Base-by-base conservation (phyloP, 495 filamentous ascomycete species). In the Penicillium coffeae region DNA sequence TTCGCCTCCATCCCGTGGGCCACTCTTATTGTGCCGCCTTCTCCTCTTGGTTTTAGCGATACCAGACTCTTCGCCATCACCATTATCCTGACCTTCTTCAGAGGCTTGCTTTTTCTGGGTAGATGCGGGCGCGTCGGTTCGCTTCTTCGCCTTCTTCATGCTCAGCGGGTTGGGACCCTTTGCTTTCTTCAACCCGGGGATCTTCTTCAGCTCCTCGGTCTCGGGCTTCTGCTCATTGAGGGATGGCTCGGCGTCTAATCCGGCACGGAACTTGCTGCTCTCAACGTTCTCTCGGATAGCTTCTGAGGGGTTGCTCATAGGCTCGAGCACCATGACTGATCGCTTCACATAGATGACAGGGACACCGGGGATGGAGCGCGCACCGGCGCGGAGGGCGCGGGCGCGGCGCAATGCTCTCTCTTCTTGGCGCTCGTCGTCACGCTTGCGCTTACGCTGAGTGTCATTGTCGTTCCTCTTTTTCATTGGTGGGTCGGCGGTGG, bases 81-180 rank as follows among this genome's bases (percentile, higher is more conserved):
- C 54, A 33, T 66, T 55, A 32, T 38, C 48, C 0, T 19, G 37
- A 42, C 12, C 48, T 14, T 38, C 52, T 35, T 61, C 57, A 14
- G 42, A 20, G 19, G 39, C 21, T 16, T 42, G 10, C 34, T 46
- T 51, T 52, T 60, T 52, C 50, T 63, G 57, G 20, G 55, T 22
- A 15, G 21, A 40, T n/a, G 39, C 36, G 3, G 47, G 35, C 19
- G 48, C n/a, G 14, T 25, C 50, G 8, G 47, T 47, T 7, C 14
- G 60, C 60, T 76, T 85, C 73, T 87, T 89, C 45, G 83, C 65
- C 71, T 96, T 98, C 76, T 89, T 94, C 54, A 95, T 71, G 50
- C 89, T 84, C 52, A 97, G 72, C 8, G 93, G 93, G 73, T 98
- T 98, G 8, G 92, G 90, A 7, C 76, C 85, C 66, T 92, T 96